phyloP scores from a whole-genome alignment of 768 basidiomycete genomes.

The Agrocybe pediades region DNA sequence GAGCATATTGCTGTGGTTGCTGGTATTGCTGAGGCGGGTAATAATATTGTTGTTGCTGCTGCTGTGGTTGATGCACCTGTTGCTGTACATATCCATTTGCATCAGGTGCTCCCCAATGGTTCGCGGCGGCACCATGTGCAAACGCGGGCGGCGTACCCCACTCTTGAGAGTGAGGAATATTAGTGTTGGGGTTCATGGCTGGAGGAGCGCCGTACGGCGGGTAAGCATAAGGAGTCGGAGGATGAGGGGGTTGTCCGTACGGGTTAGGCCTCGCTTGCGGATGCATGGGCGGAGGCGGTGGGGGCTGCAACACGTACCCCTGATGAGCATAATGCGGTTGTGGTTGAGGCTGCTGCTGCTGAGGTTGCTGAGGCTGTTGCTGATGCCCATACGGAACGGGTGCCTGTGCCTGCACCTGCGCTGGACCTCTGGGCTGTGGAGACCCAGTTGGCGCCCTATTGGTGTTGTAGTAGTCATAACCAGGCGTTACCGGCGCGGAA shows the following conservation, averaged over 20 bases:
- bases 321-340: conserved; percentile 8
- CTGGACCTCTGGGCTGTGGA: conserved; percentile 12
- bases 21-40: conserved; percentile 16
- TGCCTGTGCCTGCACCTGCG: background rate
- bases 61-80: conserved; percentile 19
- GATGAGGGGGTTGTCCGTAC: conserved; percentile 24
- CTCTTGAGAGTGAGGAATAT: conserved; percentile 12
- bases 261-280: conserved; percentile 17
- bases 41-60: conserved; percentile 15
- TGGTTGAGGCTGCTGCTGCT: background rate
- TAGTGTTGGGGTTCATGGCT: conserved; percentile 14
- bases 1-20: conserved; percentile 12
- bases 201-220: conserved; percentile 16
- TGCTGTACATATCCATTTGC: conserved; percentile 11
- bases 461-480: conserved; percentile 16
- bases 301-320: conserved; percentile 19
- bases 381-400: background rate
- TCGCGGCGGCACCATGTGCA: conserved; percentile 8
- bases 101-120: conserved; percentile 18
- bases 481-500: conserved; percentile 10
- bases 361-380: conserved; percentile 8
- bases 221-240: conserved; percentile 27
- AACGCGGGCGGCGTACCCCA: conserved; percentile 25
- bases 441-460: conserved; percentile 18
- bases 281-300: conserved; percentile 22